Conservation (phyloP, 441 rosid species). For the Eruca vesicaria region DNA sequence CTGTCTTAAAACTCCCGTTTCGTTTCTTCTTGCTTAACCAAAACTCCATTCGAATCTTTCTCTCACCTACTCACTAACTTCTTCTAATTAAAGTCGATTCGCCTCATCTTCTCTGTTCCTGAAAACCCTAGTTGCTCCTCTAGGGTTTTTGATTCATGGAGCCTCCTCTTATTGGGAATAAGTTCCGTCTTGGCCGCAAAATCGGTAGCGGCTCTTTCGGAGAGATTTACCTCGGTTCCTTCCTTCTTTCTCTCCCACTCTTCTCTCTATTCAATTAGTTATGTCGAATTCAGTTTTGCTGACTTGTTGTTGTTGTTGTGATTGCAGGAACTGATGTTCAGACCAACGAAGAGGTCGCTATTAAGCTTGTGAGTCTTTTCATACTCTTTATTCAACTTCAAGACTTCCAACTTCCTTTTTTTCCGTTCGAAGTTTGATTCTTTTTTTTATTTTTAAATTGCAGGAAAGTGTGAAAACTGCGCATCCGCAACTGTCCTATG, state of each 20-base stretch:
- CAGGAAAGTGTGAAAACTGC: conserved; percentile 87
- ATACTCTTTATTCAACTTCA: neutral
- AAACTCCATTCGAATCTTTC: neutral
- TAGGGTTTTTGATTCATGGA: conserved; percentile 44
- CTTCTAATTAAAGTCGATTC: too few relatives aligned
- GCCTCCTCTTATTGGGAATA: conserved; percentile 69
- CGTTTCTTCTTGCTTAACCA: neutral
- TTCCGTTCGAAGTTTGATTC: neutral
- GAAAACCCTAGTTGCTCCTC: too few relatives aligned
- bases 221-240: conserved; percentile 83
- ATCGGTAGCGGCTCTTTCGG: conserved; percentile 97
- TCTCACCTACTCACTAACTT: too few relatives aligned
- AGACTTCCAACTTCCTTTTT: neutral
- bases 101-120: too few relatives aligned
- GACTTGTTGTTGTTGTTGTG: conserved; percentile 23
- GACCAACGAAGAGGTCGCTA: conserved; percentile 90
- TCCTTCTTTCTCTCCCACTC: neutral
- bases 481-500: conserved; percentile 86
- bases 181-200: conserved; percentile 85
- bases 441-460: neutral
- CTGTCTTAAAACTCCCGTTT: neutral
- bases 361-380: conserved; percentile 76
- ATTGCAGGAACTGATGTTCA: conserved; percentile 76
- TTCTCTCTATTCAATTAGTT: too few relatives aligned
- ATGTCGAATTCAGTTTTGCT: neutral